Conservation (phyloP, 805 yeast species). For the Kodamaea kaohsiungensis region DNA sequence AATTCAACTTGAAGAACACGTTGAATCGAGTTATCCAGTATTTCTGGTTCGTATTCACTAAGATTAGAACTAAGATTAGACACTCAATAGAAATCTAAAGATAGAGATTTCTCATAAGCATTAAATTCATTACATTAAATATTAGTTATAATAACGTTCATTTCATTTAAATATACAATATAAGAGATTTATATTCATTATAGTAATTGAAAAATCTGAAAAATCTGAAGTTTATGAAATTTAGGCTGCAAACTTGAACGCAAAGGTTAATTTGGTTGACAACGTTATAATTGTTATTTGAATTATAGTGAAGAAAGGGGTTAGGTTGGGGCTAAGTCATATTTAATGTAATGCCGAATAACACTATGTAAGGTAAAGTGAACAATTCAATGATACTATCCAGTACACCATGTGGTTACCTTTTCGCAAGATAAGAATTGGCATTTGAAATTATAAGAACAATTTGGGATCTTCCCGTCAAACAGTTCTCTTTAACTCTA, state of each 20-base stretch:
- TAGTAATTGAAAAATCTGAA: neutral
- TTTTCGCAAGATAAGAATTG: too few species aligned
- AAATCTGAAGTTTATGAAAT: neutral
- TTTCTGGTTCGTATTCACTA: conserved; percentile 1
- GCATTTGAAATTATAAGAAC: too few species aligned
- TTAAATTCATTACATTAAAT: neutral
- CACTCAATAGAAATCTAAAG: neutral
- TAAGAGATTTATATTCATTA: neutral
- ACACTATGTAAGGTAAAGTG: too few species aligned
- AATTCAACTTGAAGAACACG: neutral
- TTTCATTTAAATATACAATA: neutral
- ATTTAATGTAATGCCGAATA: too few species aligned
- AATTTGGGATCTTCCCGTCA: too few species aligned
- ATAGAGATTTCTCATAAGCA: neutral
- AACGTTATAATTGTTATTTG: neutral
- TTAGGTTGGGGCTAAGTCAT: too few species aligned
- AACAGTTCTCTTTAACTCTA: too few species aligned
- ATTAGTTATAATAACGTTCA: neutral
- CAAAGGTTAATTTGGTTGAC: neutral
- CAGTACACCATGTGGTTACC: too few species aligned
- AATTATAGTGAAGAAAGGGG: too few species aligned
- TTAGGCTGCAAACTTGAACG: neutral
- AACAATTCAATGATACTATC: too few species aligned
- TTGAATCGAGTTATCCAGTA: conserved; percentile 1
- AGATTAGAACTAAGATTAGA: too few species aligned